phyloP scores from a whole-genome alignment of 2,329 filamentous ascomycete species.

The Neonectria sp. region DNA sequence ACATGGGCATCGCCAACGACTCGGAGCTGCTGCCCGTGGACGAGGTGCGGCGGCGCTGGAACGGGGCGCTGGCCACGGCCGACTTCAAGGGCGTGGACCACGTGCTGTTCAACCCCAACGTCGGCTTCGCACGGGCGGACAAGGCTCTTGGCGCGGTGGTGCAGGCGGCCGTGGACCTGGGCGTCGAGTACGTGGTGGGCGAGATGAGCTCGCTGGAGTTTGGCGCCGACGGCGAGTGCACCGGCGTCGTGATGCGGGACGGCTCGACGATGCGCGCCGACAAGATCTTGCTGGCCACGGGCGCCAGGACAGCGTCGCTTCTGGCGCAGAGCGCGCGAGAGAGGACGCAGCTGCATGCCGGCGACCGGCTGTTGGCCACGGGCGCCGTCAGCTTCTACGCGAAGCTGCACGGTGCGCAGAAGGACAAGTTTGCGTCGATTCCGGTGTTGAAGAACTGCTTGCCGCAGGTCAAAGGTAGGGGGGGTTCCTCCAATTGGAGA shows the following conservation, averaged over 20 bases:
- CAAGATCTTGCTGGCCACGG: slow-evolving; percentile 68
- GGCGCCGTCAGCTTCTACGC: slow-evolving; percentile 64
- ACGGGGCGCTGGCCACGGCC: slow-evolving; percentile 70
- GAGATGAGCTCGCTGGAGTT: slow-evolving; percentile 64
- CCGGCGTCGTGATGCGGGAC: slow-evolving; percentile 64
- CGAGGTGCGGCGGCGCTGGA: slow-evolving; percentile 69
- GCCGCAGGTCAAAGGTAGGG: slow-evolving; percentile 58
- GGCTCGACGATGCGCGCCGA: slow-evolving; percentile 65
- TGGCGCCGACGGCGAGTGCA: slow-evolving; percentile 60
- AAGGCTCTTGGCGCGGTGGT: slow-evolving; percentile 70
- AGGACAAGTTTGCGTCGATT: slow-evolving; percentile 62
- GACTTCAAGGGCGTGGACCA: slow-evolving; percentile 70
- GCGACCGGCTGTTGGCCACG: slow-evolving; percentile 68
- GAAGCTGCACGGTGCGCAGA: slow-evolving; percentile 59
- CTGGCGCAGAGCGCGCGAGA: slow-evolving; percentile 66
- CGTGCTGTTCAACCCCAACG: slow-evolving; percentile 70
- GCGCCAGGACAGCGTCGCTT: slow-evolving; percentile 69
- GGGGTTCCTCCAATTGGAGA: slow-evolving; percentile 29
- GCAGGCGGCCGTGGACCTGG: slow-evolving; percentile 64
- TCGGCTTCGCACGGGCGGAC: slow-evolving; percentile 73
- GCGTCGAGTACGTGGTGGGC: slow-evolving; percentile 69
- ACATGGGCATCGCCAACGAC: slow-evolving; percentile 57
- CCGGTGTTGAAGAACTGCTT: slow-evolving; percentile 68
- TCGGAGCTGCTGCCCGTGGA: slow-evolving; percentile 61
- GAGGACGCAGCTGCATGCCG: slow-evolving; percentile 66